These are phyloP conservation scores for Dalbergia cochinchinensis DNA, from an alignment of 306 rosid genomes.

Conservation along the genomic window DNA sequence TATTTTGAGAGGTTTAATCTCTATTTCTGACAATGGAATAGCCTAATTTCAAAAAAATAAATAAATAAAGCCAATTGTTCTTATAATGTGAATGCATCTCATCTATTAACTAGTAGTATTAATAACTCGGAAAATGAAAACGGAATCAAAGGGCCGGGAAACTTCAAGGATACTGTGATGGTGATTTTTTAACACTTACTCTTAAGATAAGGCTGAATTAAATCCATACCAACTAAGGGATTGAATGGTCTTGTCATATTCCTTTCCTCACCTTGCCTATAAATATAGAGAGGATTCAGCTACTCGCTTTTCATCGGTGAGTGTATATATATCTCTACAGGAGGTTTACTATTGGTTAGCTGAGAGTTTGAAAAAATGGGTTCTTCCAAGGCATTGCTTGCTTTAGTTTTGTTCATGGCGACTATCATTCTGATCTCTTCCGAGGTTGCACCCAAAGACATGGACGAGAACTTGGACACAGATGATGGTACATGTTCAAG, in stretches of 20 bases:
- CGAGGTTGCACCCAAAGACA: neutral
- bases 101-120: neutral
- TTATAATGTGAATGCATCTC: neutral
- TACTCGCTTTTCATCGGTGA: neutral
- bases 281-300: conserved; percentile 5
- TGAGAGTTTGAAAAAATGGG: neutral
- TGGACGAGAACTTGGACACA: neutral
- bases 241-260: neutral
- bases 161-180: neutral
- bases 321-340: neutral
- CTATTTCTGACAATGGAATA: too few relatives aligned
- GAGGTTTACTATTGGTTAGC: neutral
- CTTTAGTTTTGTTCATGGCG: conserved; percentile 2
- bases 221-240: neutral
- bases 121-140: neutral
- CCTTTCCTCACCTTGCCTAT: conserved; percentile 4
- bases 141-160: neutral
- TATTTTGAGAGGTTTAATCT: too few relatives aligned
- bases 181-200: neutral
- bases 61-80: neutral
- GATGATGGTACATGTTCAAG: neutral
- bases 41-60: too few relatives aligned
- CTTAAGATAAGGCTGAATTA: neutral
- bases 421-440: conserved; percentile 23
- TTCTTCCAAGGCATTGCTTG: conserved; percentile 25